These are phyloP conservation scores for Pestalotiopsis sp. DNA, from an alignment of 2,329 filamentous ascomycete species.

Conservation along the genomic window DNA sequence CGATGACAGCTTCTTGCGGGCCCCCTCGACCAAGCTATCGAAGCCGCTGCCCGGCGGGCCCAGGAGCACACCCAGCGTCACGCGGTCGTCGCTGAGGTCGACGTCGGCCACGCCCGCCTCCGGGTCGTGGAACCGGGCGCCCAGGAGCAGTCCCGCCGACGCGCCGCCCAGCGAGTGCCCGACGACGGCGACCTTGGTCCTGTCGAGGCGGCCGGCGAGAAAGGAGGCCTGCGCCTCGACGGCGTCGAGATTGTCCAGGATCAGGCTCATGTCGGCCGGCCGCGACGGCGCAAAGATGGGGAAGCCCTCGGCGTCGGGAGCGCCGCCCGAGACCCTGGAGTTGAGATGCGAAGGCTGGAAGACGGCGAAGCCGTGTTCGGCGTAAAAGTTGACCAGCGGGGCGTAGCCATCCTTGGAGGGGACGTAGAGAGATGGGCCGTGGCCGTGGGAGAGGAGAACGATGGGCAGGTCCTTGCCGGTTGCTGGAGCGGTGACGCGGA, in stretches of 20 bases:
- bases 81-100: constrained; percentile 28
- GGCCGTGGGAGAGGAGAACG: constrained; percentile 41
- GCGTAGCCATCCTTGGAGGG: constrained; percentile 42
- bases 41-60: constrained; percentile 31
- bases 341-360: constrained; percentile 42
- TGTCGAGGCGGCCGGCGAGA: constrained; percentile 36
- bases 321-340: constrained; percentile 31
- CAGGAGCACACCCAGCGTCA: constrained; percentile 38
- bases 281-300: constrained; percentile 33
- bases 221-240: constrained; percentile 33
- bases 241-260: constrained; percentile 37
- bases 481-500: constrained; percentile 36
- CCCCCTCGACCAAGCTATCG: constrained; percentile 27
- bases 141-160: constrained; percentile 35
- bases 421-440: constrained; percentile 37
- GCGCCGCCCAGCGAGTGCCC: constrained; percentile 40
- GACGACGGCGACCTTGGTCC: constrained; percentile 31
- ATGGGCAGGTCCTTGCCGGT: constrained; percentile 35
- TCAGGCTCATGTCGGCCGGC: constrained; percentile 34
- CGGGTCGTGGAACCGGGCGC: constrained; percentile 34
- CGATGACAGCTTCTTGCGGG: constrained; percentile 25
- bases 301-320: constrained; percentile 14
- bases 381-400: constrained; percentile 41
- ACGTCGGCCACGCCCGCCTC: constrained; percentile 10
- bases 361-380: constrained; percentile 41